A percentile compares a stretch with the other conserved stretches of the same genome.
Conservation (phyloP, 768 basidiomycete genomes). For the Tulasnella sp. region DNA sequence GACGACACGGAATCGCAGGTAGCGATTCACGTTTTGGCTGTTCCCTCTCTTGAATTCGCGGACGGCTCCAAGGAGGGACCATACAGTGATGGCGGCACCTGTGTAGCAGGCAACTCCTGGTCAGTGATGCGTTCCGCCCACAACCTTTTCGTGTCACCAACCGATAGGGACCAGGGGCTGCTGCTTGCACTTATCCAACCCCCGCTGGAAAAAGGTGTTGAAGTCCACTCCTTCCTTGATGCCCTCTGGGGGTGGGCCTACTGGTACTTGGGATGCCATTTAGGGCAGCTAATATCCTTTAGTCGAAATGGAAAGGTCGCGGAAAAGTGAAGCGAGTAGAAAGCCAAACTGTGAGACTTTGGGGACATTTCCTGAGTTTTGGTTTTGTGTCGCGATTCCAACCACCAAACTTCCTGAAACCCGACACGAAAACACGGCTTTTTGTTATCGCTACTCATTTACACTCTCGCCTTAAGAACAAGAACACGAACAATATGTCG, state of each 20-base stretch:
- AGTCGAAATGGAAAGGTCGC: conserved; percentile 2
- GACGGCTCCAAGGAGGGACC: conserved; percentile 23
- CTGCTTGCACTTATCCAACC: conserved; percentile 37
- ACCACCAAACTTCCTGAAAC: not conserved
- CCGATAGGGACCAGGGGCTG: conserved; percentile 39
- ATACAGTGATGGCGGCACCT: conserved; percentile 19
- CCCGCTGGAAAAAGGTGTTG: conserved; percentile 32
- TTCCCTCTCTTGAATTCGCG: conserved; percentile 35
- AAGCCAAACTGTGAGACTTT: not conserved
- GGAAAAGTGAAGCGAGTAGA: not conserved
- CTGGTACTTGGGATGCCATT: not conserved
- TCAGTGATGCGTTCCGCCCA: not conserved
- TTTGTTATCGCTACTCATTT: not conserved
- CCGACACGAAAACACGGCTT: not conserved
- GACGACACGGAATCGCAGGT: conserved; percentile 37
- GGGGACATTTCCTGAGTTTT: not conserved
- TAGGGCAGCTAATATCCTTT: too few species aligned
- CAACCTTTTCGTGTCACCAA: conserved; percentile 32
- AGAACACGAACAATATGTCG: not conserved
- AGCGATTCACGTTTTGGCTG: conserved; percentile 38
- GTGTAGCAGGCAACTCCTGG: not conserved
- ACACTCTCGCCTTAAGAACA: not conserved
- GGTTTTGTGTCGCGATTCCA: conserved; percentile 4
- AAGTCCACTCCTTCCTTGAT: conserved; percentile 7
- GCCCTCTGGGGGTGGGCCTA: conserved; percentile 12